A percentile compares a stretch with the other conserved stretches of the same genome.
phyloP scores from a whole-genome alignment of 305 asterid genomes.

The Rubia peregrina region DNA sequence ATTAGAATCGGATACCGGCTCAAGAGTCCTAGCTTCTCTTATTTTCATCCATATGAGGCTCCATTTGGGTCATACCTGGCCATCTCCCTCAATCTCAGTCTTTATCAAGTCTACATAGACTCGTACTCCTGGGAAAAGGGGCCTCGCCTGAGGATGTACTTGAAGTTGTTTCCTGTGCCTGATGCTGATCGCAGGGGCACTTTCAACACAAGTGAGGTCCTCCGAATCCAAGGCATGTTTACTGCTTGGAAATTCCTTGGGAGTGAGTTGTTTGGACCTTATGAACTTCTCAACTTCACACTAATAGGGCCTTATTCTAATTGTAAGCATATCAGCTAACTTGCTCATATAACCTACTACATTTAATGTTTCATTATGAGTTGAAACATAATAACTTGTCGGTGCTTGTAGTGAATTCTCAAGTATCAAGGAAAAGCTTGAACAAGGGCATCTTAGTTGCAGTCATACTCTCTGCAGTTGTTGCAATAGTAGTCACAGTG shows the following conservation, averaged over 20 bases:
- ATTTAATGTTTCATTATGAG: no score
- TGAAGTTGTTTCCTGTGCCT: conserved; percentile 41
- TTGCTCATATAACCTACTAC: neutral
- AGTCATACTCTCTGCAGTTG: conserved; percentile 24
- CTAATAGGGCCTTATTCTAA: conserved; percentile 42
- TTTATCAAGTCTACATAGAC: conserved; percentile 33
- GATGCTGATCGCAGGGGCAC: conserved; percentile 19
- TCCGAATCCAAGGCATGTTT: conserved; percentile 26
- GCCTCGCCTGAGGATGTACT: conserved; percentile 42
- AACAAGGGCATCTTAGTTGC: conserved; percentile 26
- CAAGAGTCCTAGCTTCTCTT: conserved; percentile 47
- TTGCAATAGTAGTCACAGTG: conserved; percentile 25
- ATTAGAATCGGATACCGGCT: conserved; percentile 43
- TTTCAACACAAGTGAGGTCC: conserved; percentile 38
- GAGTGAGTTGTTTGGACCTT: conserved; percentile 42
- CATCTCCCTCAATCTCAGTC: conserved; percentile 28
- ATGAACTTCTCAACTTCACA: conserved; percentile 51
- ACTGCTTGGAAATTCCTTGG: conserved; percentile 34
- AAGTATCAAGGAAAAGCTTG: conserved; percentile 16
- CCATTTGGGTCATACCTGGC: conserved; percentile 29
- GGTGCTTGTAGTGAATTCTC: conserved; percentile 29
- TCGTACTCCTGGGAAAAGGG: conserved; percentile 42
- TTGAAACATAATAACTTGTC: neutral
- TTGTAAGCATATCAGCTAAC: conserved; percentile 22
- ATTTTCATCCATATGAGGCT: conserved; percentile 32